Base-by-base conservation (phyloP, 371 early-diverging fungal species). In the Choanephora cucurbitarum region DNA sequence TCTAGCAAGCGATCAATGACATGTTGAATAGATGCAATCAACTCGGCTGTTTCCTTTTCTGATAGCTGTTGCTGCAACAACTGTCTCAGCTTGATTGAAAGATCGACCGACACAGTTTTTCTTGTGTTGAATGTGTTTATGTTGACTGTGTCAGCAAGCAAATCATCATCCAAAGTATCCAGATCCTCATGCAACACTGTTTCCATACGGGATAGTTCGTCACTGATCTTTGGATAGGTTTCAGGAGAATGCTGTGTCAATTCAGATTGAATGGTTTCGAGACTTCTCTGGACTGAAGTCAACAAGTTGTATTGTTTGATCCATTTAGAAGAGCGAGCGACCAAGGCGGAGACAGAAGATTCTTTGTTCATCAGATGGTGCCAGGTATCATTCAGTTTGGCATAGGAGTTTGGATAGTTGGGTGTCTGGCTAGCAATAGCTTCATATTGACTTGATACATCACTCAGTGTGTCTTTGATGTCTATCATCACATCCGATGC, bases 241-340 rank as follows among this genome's bases (percentile, higher is more conserved):
- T 37, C 7, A 37, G 37, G 37, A 10, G 49, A 49, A 3, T 49
- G 18, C 19, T 31, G 3, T 6, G 18, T 21, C 11, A 49, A 17
- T 21, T 49, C 33, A 13, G 34, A 49, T 15, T 49, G 33, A 3
- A 32, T 31, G 13, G 15, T 5, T 21, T 44, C 54, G 15, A 53
- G 54, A 2, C 5, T 44, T 22, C 15, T 21, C 4, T 44, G 32
- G 17, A 43, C 22, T 18, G 14, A 37, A 11, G 6, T 5, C 5
- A 67, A 37, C 23, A 34, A 39, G 19, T 58, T 39, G 11, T 62
- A 52, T 10, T 47, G n/a, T 4, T 52, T 51, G 10, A 34, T 23
- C 67, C 67, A 67, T 49, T 52, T 52, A 0, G 56, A 52, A 15
- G 56, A 47, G 4, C 67, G 58, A 34, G 62, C 42, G 1, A 62